Evolutionary conservation across 805 yeast species (phyloP).

Genomic region (Kuraishia molischiana): DNA sequence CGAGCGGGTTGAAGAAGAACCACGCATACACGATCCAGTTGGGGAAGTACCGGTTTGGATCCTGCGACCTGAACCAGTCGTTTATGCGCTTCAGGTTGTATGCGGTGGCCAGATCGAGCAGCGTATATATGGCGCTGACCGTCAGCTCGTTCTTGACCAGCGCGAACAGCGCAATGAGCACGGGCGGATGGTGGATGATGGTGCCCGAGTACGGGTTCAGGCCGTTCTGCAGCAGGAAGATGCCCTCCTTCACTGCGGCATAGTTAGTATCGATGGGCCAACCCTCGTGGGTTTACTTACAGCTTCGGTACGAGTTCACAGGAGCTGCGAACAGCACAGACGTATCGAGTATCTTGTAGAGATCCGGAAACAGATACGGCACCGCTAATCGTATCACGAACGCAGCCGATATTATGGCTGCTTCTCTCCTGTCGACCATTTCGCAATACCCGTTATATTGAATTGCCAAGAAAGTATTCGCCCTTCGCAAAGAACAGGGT

Average conservation of each 20-base stretch:
- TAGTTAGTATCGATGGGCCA: slow-evolving; percentile 4
- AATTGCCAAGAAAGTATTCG: too few species aligned
- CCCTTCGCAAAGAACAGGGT: too few species aligned
- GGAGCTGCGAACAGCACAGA: slow-evolving; percentile 67
- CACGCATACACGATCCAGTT: slow-evolving; percentile 26
- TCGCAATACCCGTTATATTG: not conserved
- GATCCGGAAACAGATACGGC: slow-evolving; percentile 16
- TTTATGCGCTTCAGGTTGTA: slow-evolving; percentile 41
- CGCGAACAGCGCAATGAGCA: slow-evolving; percentile 45
- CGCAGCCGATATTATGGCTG: not conserved
- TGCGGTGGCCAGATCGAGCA: slow-evolving; percentile 51
- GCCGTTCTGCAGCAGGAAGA: slow-evolving; percentile 45
- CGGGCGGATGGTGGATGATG: slow-evolving; percentile 78
- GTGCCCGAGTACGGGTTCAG: slow-evolving; percentile 76
- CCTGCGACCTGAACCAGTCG: slow-evolving; percentile 19
- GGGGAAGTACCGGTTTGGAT: slow-evolving; percentile 6
- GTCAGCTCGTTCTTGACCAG: slow-evolving; percentile 18
- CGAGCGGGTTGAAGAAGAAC: slow-evolving; percentile 74
- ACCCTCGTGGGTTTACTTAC: slow-evolving; percentile 19
- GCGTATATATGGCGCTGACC: slow-evolving; percentile 38
- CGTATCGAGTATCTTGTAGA: slow-evolving; percentile 27
- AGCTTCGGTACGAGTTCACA: slow-evolving; percentile 47
- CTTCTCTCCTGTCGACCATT: not conserved
- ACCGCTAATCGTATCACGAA: slow-evolving; percentile 14
- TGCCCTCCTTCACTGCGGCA: slow-evolving; percentile 50